Conservation (phyloP, 2,329 filamentous ascomycete species). For the Phymatotrichopsis omnivora region DNA sequence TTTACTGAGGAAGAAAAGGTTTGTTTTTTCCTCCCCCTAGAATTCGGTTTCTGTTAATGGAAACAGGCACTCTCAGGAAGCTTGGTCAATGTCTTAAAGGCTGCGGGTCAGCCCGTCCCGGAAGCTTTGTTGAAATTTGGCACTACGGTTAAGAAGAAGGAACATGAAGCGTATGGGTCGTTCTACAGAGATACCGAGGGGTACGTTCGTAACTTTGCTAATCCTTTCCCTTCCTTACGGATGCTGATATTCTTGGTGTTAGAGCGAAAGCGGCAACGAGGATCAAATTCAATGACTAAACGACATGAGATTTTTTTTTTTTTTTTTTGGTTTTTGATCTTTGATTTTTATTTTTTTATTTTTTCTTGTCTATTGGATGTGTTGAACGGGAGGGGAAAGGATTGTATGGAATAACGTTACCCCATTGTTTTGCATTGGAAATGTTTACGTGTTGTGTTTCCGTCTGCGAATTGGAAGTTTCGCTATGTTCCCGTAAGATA, state of each 20-base stretch:
- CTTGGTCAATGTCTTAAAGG: conserved; percentile 86
- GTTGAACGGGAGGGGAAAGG: neutral
- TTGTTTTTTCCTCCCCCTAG: conserved; percentile 42
- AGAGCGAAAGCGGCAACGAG: conserved; percentile 28
- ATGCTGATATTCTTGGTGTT: conserved; percentile 3
- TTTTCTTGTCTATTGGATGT: conserved; percentile 2
- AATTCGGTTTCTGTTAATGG: conserved; percentile 3
- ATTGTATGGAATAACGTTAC: conserved; percentile 4
- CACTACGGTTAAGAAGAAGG: conserved; percentile 98
- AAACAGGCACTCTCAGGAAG: conserved; percentile 27
- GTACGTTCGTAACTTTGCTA: conserved; percentile 57
- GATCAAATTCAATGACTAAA: conserved; percentile 31
- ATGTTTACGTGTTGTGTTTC: conserved; percentile 4
- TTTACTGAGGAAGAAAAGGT: conserved; percentile 94
- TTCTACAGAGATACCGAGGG: conserved; percentile 88
- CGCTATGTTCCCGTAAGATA: no score
- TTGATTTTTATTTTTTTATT: no score
- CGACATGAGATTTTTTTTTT: no score
- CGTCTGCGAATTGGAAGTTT: no score
- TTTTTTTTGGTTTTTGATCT: no score
- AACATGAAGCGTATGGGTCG: conserved; percentile 84
- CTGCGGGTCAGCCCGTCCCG: conserved; percentile 82
- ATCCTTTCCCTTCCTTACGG: neutral
- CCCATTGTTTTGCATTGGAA: conserved; percentile 7
- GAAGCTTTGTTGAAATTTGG: conserved; percentile 90